Evolutionary conservation across 2,329 filamentous ascomycete species (phyloP).

Genomic region (Colletotrichum eremochloae): DNA sequence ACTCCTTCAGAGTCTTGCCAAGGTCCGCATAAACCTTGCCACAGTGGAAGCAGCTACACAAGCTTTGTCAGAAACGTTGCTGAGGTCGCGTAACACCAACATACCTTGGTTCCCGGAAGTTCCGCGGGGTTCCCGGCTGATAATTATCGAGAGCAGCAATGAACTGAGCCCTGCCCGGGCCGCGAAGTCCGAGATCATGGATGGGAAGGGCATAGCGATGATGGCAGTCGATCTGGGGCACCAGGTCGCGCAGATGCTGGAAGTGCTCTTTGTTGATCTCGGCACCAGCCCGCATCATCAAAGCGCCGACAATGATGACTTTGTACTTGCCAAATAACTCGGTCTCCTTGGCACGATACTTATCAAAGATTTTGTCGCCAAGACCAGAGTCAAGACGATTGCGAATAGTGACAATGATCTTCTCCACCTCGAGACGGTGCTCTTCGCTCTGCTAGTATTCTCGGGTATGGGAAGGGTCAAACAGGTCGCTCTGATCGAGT

Average conservation of each 20-base stretch:
- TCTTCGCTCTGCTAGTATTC: not conserved
- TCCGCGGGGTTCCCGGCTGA: slow-evolving; percentile 41
- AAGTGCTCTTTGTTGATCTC: slow-evolving; percentile 43
- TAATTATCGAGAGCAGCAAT: slow-evolving; percentile 45
- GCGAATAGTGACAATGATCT: not conserved
- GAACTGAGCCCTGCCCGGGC: slow-evolving; percentile 43
- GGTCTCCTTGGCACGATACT: slow-evolving; percentile 11
- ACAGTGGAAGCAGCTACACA: slow-evolving; percentile 45
- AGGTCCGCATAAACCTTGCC: slow-evolving; percentile 43
- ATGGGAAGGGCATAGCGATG: not conserved
- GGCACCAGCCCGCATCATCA: slow-evolving; percentile 47
- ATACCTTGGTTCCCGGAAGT: slow-evolving; percentile 42
- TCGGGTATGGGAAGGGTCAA: not conserved
- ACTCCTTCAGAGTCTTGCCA: slow-evolving; percentile 31
- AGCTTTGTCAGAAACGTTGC: not conserved
- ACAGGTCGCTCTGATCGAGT: slow-evolving; percentile 12
- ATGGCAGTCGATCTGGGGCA: slow-evolving; percentile 29
- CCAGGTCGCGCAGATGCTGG: slow-evolving; percentile 42
- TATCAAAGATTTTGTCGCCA: slow-evolving; percentile 9
- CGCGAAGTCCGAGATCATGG: slow-evolving; percentile 41
- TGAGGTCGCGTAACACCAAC: not conserved
- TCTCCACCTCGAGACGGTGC: not conserved
- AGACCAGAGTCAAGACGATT: not conserved
- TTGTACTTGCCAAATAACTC: slow-evolving; percentile 38
- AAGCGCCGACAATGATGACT: slow-evolving; percentile 43